A percentile compares a stretch with the other conserved stretches of the same genome.
These are phyloP conservation scores for Hypoxylon sp. DNA, from an alignment of 2,329 filamentous ascomycete species.

Conservation along the genomic window DNA sequence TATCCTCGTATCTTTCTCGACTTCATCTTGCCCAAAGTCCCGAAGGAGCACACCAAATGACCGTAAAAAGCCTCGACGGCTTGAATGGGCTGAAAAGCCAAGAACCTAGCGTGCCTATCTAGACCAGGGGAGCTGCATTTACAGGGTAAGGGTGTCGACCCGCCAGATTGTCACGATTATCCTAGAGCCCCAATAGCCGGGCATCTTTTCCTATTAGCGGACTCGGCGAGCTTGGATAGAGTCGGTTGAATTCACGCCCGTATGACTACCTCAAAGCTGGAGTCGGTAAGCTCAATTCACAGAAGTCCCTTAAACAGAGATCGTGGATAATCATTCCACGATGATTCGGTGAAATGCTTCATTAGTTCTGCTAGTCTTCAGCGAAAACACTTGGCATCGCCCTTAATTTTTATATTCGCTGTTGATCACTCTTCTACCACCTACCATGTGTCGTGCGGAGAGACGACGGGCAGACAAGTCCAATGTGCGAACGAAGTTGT, in stretches of 20 bases:
- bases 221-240: conserved; percentile 14
- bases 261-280: conserved; percentile 31
- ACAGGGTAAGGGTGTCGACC: conserved; percentile 23
- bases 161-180: conserved; percentile 25
- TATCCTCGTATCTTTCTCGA: conserved; percentile 27
- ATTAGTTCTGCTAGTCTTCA: conserved; percentile 11
- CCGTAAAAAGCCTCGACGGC: conserved; percentile 22
- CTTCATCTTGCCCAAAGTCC: conserved; percentile 19
- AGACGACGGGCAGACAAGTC: background rate
- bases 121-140: conserved; percentile 30
- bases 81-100: conserved; percentile 37
- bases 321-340: conserved; percentile 12
- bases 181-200: conserved; percentile 23
- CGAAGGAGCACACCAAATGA: conserved; percentile 19
- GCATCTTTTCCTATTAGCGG: conserved; percentile 10
- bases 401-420: conserved; percentile 2
- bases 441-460: conserved; percentile 1
- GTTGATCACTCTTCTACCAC: background rate
- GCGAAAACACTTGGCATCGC: conserved; percentile 22
- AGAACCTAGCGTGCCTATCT: conserved; percentile 29
- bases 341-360: conserved; percentile 14
- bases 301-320: conserved; percentile 22
- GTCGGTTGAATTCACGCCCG: conserved; percentile 30
- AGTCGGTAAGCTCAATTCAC: conserved; percentile 15
- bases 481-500: background rate